These are phyloP conservation scores for Nowakowskiella sp. DNA, from an alignment of 192 early-diverging fungal genomes.

Conservation along the genomic window DNA sequence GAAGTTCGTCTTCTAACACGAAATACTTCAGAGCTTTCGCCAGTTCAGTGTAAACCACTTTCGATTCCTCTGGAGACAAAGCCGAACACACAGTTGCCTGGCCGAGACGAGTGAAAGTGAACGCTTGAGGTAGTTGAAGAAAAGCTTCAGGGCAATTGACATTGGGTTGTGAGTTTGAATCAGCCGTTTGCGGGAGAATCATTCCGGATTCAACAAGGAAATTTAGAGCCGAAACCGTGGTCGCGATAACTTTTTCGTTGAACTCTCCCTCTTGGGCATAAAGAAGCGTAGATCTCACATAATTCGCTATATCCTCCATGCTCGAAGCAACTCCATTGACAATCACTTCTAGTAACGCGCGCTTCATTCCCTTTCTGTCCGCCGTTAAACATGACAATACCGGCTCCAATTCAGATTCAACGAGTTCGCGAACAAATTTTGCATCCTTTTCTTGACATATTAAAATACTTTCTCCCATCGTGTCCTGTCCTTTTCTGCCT, in stretches of 20 bases:
- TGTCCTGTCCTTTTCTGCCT: constrained; percentile 31
- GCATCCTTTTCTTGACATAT: constrained; percentile 21
- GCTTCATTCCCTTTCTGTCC: constrained; percentile 33
- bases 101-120: constrained; percentile 20
- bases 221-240: not conserved
- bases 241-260: not conserved
- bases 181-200: not conserved
- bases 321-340: constrained; percentile 20
- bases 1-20: constrained; percentile 32
- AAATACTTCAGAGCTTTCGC: constrained; percentile 14
- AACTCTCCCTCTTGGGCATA: constrained; percentile 9
- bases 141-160: too few species aligned
- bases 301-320: constrained; percentile 13
- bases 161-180: not conserved
- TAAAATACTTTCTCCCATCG: constrained; percentile 22
- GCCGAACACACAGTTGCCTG: constrained; percentile 24
- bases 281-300: constrained; percentile 12
- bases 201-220: not conserved
- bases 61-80: constrained; percentile 25
- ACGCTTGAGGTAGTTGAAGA: not conserved
- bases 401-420: constrained; percentile 17
- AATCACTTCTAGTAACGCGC: constrained; percentile 32
- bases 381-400: constrained; percentile 25
- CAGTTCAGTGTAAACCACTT: constrained; percentile 25
- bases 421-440: constrained; percentile 9